A percentile compares a stretch with the other conserved stretches of the same genome.
phyloP scores from a whole-genome alignment of 768 basidiomycete species.

The Leucocoprinus sp. region DNA sequence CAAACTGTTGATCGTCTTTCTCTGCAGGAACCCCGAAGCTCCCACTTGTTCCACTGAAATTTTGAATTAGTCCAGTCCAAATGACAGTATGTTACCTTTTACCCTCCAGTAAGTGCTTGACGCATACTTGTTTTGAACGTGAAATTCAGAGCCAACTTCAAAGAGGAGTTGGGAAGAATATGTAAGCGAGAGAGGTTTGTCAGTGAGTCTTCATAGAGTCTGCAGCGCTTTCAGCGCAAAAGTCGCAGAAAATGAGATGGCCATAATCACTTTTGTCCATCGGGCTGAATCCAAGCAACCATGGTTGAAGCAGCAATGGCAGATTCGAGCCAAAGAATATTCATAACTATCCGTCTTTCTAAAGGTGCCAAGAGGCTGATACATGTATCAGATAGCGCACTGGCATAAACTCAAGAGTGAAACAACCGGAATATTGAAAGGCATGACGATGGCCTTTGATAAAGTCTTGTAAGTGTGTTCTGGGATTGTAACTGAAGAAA shows the following conservation, averaged over 20 bases:
- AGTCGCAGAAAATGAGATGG: background rate
- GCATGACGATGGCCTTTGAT: slow-evolving; percentile 81
- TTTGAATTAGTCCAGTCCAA: slow-evolving; percentile 8
- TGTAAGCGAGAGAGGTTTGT: slow-evolving; percentile 56
- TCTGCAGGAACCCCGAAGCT: slow-evolving; percentile 80
- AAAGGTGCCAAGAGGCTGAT: slow-evolving; percentile 66
- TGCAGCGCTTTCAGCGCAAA: slow-evolving; percentile 21
- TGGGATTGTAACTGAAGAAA: slow-evolving; percentile 80
- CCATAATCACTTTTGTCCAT: slow-evolving; percentile 54
- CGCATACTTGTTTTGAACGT: slow-evolving; percentile 76
- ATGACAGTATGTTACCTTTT: slow-evolving; percentile 15
- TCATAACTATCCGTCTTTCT: slow-evolving; percentile 83
- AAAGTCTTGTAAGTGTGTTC: slow-evolving; percentile 68
- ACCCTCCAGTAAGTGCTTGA: slow-evolving; percentile 87
- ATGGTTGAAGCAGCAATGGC: slow-evolving; percentile 59
- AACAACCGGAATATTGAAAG: slow-evolving; percentile 80
- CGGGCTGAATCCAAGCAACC: slow-evolving; percentile 68
- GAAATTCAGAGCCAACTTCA: slow-evolving; percentile 60
- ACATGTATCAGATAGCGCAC: slow-evolving; percentile 15
- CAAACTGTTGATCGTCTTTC: slow-evolving; percentile 49
- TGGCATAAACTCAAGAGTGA: slow-evolving; percentile 9
- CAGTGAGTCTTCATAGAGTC: slow-evolving; percentile 66
- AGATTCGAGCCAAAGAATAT: slow-evolving; percentile 81
- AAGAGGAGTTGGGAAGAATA: slow-evolving; percentile 52
- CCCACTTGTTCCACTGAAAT: slow-evolving; percentile 55